Conservation (phyloP, 768 basidiomycete species). For the Tubosaeta sp. region DNA sequence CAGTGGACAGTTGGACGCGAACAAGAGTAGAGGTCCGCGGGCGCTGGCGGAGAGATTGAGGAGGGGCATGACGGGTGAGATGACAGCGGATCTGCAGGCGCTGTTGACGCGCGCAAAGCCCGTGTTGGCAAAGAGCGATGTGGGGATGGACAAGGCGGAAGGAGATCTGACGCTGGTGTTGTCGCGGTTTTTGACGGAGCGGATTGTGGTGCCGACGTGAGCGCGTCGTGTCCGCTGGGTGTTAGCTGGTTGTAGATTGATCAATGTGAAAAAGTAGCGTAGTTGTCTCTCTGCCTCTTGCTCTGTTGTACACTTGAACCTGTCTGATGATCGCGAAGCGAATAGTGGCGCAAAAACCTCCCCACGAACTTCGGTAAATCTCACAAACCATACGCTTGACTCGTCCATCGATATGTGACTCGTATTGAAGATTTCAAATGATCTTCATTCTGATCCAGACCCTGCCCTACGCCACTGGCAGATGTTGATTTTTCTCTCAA, state of each 20-base stretch:
- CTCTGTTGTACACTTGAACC: not conserved
- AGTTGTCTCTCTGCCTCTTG: not conserved
- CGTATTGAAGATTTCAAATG: not conserved
- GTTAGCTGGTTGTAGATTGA: not conserved
- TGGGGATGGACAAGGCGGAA: slow-evolving; percentile 37
- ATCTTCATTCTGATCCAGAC: not conserved
- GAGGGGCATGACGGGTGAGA: slow-evolving; percentile 77
- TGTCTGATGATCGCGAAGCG: no score
- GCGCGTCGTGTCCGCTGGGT: not conserved
- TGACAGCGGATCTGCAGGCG: slow-evolving; percentile 66
- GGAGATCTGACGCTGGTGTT: slow-evolving; percentile 62
- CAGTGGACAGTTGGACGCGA: slow-evolving; percentile 15
- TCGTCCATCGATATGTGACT: not conserved
- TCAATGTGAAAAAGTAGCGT: slow-evolving; percentile 14
- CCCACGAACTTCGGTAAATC: not conserved
- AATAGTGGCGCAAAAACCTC: not conserved
- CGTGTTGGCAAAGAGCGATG: slow-evolving; percentile 56
- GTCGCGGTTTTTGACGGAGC: slow-evolving; percentile 60
- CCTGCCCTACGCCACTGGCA: not conserved
- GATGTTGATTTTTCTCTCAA: not conserved
- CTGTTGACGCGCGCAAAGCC: slow-evolving; percentile 63
- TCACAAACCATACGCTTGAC: not conserved
- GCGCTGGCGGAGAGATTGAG: slow-evolving; percentile 61
- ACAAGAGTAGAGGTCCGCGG: slow-evolving; percentile 40
- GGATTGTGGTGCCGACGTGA: slow-evolving; percentile 43